Evolutionary conservation across 179 eudicot species (phyloP).

Genomic region (Spinacia oleracea): DNA sequence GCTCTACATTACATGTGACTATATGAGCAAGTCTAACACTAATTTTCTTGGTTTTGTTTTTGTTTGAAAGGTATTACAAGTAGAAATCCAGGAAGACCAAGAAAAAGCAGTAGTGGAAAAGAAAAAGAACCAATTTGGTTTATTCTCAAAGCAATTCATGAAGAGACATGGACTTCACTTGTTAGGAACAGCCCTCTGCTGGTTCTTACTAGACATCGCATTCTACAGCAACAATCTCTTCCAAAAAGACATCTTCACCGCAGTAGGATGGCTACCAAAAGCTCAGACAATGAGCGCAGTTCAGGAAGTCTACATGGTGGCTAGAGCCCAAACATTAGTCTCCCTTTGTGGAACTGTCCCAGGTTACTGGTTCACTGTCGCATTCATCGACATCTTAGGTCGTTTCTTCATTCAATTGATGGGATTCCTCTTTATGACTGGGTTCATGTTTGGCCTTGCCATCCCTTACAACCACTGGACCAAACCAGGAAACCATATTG

Average conservation of each 20-base stretch:
- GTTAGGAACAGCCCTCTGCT: slow-evolving; percentile 20
- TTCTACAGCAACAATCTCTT: slow-evolving; percentile 33
- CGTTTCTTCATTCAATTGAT: slow-evolving; percentile 25
- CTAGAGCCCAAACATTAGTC: slow-evolving; percentile 28
- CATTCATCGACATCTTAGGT: slow-evolving; percentile 21
- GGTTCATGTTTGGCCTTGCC: slow-evolving; percentile 26
- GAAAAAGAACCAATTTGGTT: slow-evolving; percentile 20
- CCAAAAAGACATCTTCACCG: slow-evolving; percentile 31
- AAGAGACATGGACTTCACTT: slow-evolving; percentile 24
- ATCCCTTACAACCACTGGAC: slow-evolving; percentile 31
- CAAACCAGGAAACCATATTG: slow-evolving; percentile 21
- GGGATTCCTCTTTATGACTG: slow-evolving; percentile 29
- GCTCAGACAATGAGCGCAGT: slow-evolving; percentile 26
- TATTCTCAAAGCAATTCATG: slow-evolving; percentile 16
- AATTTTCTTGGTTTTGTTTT: background rate
- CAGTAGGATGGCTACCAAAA: slow-evolving; percentile 27
- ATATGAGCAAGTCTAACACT: background rate
- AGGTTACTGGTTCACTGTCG: slow-evolving; percentile 32
- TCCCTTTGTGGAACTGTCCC: slow-evolving; percentile 28
- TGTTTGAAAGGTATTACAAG: slow-evolving; percentile 17
- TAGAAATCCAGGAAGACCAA: slow-evolving; percentile 22
- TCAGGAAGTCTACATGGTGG: slow-evolving; percentile 31
- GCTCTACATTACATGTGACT: too few relatives aligned
- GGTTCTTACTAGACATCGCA: slow-evolving; percentile 32
- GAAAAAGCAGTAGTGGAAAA: background rate